Evolutionary conservation across 1,284 basidiomycete species (phyloP), one percentile per base, ranked within the genome.

Genomic region (Puccinia coronata): DNA sequence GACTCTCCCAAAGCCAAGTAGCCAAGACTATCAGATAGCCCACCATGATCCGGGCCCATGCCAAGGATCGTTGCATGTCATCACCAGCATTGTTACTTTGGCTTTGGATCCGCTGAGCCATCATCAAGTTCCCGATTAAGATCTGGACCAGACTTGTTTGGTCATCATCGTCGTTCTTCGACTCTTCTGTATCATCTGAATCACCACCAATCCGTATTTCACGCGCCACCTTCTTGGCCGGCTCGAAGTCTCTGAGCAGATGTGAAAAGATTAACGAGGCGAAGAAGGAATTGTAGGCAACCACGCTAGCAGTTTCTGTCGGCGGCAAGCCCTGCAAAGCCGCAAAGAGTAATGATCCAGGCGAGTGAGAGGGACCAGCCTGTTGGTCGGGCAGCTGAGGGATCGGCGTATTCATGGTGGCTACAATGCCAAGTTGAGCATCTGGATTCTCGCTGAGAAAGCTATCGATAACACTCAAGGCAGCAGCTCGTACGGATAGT

Each of bases 1-100:
- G 92, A 83, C 96, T 95, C 84, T 98, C 95, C 95, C 95, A 98
- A n/a, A 98, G 88, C 96, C 96, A 99, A 76, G 94, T 92, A 23
- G 91, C 89, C 28, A 99, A 88, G 67, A 97, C 87, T 55, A 91
- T 90, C 59, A 98, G 88, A 86, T 98, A 96, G 0, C 92, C 93
- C 6, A 94, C 91, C 85, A 95, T 91, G 81, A 98, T 88, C 82
- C 94, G 89, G 83, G 95, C 94, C 95, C 95, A 98, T 84, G 96
- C 94, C 78, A 90, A 87, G 6, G 89, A 88, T 83, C 93, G 91
- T 71, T 88, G 83, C 0, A 83, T 82, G 9, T 83, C 84, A 86
- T 82, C 83, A 89, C 88, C 43, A 83, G 73, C 82, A 79, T 78
- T 81, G 84, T 69, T 82, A 63, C 86, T 86, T 57, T 88, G 88